Evolutionary conservation across 2,329 filamentous ascomycete genomes (phyloP), one percentile per base, ranked within the genome.

Genomic region (Exophiala lecanii-corni): DNA sequence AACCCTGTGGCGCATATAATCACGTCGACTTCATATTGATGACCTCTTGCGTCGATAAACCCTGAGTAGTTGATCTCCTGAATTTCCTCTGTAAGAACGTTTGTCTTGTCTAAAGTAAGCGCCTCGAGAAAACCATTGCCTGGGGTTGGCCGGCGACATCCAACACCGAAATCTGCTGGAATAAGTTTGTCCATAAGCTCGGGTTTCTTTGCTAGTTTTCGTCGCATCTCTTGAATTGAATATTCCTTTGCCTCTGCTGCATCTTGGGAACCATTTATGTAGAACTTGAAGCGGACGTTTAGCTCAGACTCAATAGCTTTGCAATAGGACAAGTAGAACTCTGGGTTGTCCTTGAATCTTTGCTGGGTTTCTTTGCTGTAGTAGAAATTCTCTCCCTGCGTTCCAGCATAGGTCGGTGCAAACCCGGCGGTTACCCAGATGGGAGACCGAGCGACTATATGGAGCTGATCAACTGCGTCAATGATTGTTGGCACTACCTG

Each of bases 401-500:
- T 32, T 6, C 35, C 42, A 5, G 50, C 49, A 30, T 41, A 46
- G 6, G 30, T 45, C 17, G 36, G 41, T 5, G 44, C 49, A 39
- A 50, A 53, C 9, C 42, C 46, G 9, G 47, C 43, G 4, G 49
- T 48, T 15, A 55, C 42, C 53, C 53, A 55, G 15, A 45, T 51
- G 0, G 47, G 48, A 9, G 35, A 43, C 13, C 50, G 41, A 17
- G 46, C 36, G 9, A 37, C 35, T 1, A 32, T 25, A 68, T 59
- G 60, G 1, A 53, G 17, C 38, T 53, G 50, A 9, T 49, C 32
- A 4, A 57, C 53, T 33, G 56, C 30, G 9, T 63, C 59, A 49
- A 71, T 67, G 32, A 75, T 71, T 5, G 60, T 62, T 2, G 72
- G 70, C 2, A 75, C 65, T 4, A 79, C 66, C 55, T 79, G 76